phyloP scores from a whole-genome alignment of 805 yeast genomes.

The Wickerhamomyces sydowiorum region DNA sequence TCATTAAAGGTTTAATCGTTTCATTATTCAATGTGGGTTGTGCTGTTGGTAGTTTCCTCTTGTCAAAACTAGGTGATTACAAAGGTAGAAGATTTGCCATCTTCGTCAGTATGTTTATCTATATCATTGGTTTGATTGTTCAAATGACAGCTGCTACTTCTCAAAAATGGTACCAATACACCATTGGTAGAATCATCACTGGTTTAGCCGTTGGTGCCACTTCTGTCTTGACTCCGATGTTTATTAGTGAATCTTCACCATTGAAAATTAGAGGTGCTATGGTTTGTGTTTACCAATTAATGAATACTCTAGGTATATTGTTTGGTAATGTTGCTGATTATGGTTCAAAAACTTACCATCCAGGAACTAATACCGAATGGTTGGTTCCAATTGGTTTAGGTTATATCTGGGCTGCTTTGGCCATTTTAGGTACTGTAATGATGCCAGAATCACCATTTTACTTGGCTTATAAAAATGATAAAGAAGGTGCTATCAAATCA shows the following conservation, averaged over 20 bases:
- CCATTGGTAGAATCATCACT: constrained; percentile 58
- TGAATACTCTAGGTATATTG: constrained; percentile 67
- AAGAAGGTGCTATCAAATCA: constrained; percentile 50
- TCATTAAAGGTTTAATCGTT: constrained; percentile 47
- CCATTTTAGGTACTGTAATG: constrained; percentile 40
- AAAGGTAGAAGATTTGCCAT: constrained; percentile 57
- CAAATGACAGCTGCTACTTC: constrained; percentile 45
- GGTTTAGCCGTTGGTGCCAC: constrained; percentile 78
- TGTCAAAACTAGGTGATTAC: constrained; percentile 52
- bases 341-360: constrained; percentile 39
- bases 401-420: constrained; percentile 31
- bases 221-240: constrained; percentile 71
- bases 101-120: constrained; percentile 46
- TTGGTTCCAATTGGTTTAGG: constrained; percentile 56
- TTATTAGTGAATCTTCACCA: constrained; percentile 66
- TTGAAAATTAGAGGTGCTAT: constrained; percentile 63
- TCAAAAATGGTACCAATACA: constrained; percentile 53
- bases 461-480: constrained; percentile 33
- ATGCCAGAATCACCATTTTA: constrained; percentile 72
- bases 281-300: constrained; percentile 64
- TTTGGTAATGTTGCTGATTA: constrained; percentile 63
- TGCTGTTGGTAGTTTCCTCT: constrained; percentile 59
- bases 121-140: constrained; percentile 54
- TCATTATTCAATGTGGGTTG: constrained; percentile 63
- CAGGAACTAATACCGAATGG: constrained; percentile 58